Evolutionary conservation across 1,284 basidiomycete species (phyloP).

Genomic region (Puccinia sorghi): DNA sequence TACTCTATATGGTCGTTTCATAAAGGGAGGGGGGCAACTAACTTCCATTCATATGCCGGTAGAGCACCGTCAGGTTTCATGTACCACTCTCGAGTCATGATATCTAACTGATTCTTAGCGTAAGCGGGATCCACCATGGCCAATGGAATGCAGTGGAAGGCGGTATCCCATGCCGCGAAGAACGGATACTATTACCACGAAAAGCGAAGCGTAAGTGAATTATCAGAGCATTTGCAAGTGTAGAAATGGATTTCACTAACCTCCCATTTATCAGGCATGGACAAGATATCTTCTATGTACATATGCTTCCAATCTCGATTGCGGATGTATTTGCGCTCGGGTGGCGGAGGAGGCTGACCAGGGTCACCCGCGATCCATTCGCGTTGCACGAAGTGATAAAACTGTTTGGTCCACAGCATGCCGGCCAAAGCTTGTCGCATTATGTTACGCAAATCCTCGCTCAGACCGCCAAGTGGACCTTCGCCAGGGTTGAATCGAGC

Average conservation of each 20-base stretch:
- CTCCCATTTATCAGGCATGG: slow-evolving; percentile 99
- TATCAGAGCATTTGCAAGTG: not conserved
- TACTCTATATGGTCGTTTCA: not conserved
- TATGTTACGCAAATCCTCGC: slow-evolving; percentile 88
- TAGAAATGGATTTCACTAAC: slow-evolving; percentile 67
- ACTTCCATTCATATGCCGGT: slow-evolving; percentile 99
- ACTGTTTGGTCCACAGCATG: slow-evolving; percentile 99
- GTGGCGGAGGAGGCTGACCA: slow-evolving; percentile 88
- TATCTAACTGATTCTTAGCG: slow-evolving; percentile 94
- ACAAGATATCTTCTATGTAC: slow-evolving; percentile 90
- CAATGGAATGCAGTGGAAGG: slow-evolving; percentile 96
- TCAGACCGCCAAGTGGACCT: slow-evolving; percentile 64
- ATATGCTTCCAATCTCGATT: slow-evolving; percentile 95
- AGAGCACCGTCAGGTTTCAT: slow-evolving; percentile 95
- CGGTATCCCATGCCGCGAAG: slow-evolving; percentile 74
- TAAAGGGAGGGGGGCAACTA: slow-evolving; percentile 61
- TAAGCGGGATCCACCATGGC: slow-evolving; percentile 92
- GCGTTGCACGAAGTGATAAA: slow-evolving; percentile 91
- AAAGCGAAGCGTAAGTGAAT: not conserved
- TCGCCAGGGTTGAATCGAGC: slow-evolving; percentile 70
- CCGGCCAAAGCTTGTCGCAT: slow-evolving; percentile 96
- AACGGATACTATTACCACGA: slow-evolving; percentile 52
- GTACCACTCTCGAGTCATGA: slow-evolving; percentile 98
- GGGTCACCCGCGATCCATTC: slow-evolving; percentile 95
- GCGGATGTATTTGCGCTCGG: slow-evolving; percentile 78